Base-by-base conservation (phyloP, 176 grass and related monocot genomes). In the Thalia dealbata region DNA sequence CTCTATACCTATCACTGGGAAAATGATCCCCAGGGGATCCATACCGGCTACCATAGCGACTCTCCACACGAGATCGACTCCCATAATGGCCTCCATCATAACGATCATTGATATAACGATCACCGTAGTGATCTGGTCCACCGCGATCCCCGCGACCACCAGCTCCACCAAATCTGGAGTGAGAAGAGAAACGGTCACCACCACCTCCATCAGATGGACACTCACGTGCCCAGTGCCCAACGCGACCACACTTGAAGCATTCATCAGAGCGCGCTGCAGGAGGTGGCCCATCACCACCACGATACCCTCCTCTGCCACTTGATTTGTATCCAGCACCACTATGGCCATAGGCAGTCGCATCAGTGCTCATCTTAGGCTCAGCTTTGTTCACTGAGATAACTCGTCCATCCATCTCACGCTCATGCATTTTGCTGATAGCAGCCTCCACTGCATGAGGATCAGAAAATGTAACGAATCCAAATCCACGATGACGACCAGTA, bases 401-500 rank as follows among this genome's bases (percentile, higher is more conserved):
- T 3, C 88, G 83, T 8, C 91, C 91, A 75, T 88, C 86, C 61
- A 96, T 67, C 21, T 91, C 72, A 72, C 52, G 50, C 35, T 80
- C 81, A 78, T 96, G 85, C 91, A 91, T 96, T 3, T 88, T 81
- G 52, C 69, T 87, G 50, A 96, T 91, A 77, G 91, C 83, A 22
- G 62, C 78, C 14, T 86, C 79, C 78, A 84, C 86, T 67, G 81
- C 78, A 44, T 82, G 69, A 45, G 81, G 70, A 80, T 91, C 84
- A 61, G 84, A 54, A 70, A 96, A 91, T 7, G 85, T 91, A 69
- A 96, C 88, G 21, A 96, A 96, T 71, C 91, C 91, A 74, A 96
- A 96, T 14, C 91, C 91, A 50, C 88, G 88, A 84, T 83, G 87
- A 14, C 84, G 80, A 25, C 82, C 81, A 41, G 88, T 91, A 81